Evolutionary conservation across 345 rosid species (phyloP).

Genomic region (Physaria fendleri): DNA sequence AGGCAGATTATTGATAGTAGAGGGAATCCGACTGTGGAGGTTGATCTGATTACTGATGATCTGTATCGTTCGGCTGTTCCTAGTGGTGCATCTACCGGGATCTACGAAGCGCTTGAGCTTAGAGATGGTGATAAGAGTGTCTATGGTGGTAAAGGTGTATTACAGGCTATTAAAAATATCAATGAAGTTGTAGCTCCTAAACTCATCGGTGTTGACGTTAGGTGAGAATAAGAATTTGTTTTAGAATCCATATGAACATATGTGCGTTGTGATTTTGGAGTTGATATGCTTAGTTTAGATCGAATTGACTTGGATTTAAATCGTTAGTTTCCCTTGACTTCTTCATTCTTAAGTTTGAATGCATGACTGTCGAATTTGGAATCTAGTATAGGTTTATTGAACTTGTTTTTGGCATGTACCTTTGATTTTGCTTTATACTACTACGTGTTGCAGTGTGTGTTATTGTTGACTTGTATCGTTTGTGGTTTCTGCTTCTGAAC

Average conservation of each 20-base stretch:
- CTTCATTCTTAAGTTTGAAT: neutral
- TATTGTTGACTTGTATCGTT: neutral
- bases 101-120: slow-evolving; percentile 93
- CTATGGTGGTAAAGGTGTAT: slow-evolving; percentile 93
- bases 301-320: neutral
- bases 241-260: neutral
- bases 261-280: neutral
- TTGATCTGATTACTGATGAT: slow-evolving; percentile 75
- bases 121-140: slow-evolving; percentile 81
- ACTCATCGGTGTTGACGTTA: slow-evolving; percentile 85
- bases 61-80: slow-evolving; percentile 93
- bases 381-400: neutral
- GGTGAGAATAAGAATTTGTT: slow-evolving; percentile 33
- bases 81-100: slow-evolving; percentile 97
- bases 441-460: neutral
- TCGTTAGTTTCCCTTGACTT: neutral
- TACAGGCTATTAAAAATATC: slow-evolving; percentile 65
- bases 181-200: slow-evolving; percentile 75
- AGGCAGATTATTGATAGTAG: slow-evolving; percentile 98
- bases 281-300: neutral
- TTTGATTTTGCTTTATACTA: neutral
- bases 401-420: neutral
- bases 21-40: slow-evolving; percentile 97
- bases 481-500: neutral
- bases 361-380: neutral